phyloP scores from a whole-genome alignment of 108 stramenopile species.

The Aurantiochytrium sp. region DNA sequence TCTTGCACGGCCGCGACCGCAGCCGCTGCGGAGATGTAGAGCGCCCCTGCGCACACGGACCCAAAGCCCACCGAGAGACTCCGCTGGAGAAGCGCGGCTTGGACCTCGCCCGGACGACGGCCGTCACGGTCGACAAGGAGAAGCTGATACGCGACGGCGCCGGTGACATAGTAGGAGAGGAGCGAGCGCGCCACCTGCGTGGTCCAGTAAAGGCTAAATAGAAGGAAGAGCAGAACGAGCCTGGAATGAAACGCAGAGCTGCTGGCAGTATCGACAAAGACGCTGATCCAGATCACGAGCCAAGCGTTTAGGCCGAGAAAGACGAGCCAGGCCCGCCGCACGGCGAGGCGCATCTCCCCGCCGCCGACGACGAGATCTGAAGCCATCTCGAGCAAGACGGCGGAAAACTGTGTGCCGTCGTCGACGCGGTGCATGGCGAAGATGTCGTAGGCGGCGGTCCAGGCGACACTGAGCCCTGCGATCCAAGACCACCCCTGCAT shows the following conservation, averaged over 20 bases:
- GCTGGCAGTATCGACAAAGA: conserved; percentile 15
- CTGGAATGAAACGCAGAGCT: not conserved
- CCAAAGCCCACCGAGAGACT: conserved; percentile 3
- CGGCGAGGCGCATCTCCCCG: not conserved
- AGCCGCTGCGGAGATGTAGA: not conserved
- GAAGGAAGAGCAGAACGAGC: not conserved
- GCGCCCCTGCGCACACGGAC: not conserved
- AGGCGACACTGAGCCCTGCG: not conserved
- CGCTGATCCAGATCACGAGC: conserved; percentile 8
- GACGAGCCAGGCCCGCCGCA: not conserved
- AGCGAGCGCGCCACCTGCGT: not conserved
- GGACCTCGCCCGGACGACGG: not conserved
- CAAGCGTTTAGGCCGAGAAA: not conserved
- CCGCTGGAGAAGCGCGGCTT: not conserved
- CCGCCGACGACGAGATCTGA: not conserved
- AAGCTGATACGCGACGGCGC: not conserved
- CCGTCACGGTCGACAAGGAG: not conserved
- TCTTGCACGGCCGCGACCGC: not conserved
- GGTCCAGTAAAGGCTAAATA: not conserved
- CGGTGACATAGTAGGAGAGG: conserved; percentile 12
- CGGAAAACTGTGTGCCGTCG: not conserved
- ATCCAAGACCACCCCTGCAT: not conserved
- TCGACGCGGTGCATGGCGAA: not conserved
- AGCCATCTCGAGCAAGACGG: conserved; percentile 15
- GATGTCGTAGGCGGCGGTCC: not conserved